These are phyloP conservation scores for Omphalotus guepiniiformis DNA, from an alignment of 768 basidiomycete genomes.

Conservation along the genomic window DNA sequence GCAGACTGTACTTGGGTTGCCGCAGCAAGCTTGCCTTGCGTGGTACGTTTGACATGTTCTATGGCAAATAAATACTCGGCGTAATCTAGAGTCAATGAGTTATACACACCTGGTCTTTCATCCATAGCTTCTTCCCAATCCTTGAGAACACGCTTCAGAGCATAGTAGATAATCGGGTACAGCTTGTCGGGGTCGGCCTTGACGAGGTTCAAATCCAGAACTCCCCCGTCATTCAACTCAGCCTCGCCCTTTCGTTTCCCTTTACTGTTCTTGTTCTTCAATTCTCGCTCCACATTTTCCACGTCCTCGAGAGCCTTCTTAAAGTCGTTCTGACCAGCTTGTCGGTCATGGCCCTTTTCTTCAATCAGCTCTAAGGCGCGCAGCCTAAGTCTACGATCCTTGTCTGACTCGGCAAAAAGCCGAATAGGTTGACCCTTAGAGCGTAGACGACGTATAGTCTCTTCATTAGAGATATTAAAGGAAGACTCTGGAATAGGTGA, in stretches of 20 bases:
- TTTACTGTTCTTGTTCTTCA: conserved; percentile 52
- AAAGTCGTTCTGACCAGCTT: conserved; percentile 93
- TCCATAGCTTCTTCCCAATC: conserved; percentile 98
- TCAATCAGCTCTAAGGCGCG: conserved; percentile 95
- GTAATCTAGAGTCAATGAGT: neutral
- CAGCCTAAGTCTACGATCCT: conserved; percentile 84
- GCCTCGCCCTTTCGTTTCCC: conserved; percentile 67
- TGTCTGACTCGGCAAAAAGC: conserved; percentile 92
- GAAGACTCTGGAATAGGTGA: conserved; percentile 38
- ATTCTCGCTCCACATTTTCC: conserved; percentile 69
- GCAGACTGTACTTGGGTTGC: conserved; percentile 95
- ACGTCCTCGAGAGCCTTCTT: conserved; percentile 86
- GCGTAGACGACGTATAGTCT: conserved; percentile 84
- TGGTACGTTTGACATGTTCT: conserved; percentile 82
- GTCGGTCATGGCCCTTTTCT: conserved; percentile 75
- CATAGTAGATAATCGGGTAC: conserved; percentile 96
- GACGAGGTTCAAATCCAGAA: conserved; percentile 77
- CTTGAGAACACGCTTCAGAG: conserved; percentile 85
- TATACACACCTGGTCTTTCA: conserved; percentile 74
- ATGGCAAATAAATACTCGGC: conserved; percentile 6
- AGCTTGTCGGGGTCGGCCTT: conserved; percentile 93
- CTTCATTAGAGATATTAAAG: conserved; percentile 93
- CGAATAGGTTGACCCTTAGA: conserved; percentile 92
- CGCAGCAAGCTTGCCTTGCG: conserved; percentile 90
- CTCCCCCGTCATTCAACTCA: conserved; percentile 45